Evolutionary conservation across 306 rosid genomes (phyloP).

Genomic region (Dryas alaskensis): DNA sequence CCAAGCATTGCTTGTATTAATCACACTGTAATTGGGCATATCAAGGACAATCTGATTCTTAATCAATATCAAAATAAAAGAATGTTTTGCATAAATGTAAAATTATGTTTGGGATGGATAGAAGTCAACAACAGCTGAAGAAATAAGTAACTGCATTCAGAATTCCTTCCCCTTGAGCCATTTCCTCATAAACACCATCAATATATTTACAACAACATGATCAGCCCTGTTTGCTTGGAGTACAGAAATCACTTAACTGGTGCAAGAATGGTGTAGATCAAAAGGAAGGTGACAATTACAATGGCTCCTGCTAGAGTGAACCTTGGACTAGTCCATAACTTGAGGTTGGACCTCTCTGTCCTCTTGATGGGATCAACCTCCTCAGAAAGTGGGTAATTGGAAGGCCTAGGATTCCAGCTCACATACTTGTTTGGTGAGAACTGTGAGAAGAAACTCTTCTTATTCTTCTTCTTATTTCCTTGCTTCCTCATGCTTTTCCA

Average conservation of each 20-base stretch:
- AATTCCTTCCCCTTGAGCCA: slow-evolving; percentile 10
- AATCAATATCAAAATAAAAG: background rate
- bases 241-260: slow-evolving; percentile 49
- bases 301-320: slow-evolving; percentile 76
- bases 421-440: slow-evolving; percentile 84
- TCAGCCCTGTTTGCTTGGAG: background rate
- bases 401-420: slow-evolving; percentile 78
- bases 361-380: slow-evolving; percentile 91
- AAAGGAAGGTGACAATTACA: slow-evolving; percentile 63
- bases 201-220: slow-evolving; percentile 8
- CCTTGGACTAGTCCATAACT: slow-evolving; percentile 82
- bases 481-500: slow-evolving; percentile 79
- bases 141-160: slow-evolving; percentile 22
- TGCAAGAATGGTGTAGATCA: slow-evolving; percentile 79
- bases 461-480: slow-evolving; percentile 44
- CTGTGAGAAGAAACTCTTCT: slow-evolving; percentile 46
- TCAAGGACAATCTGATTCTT: background rate
- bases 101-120: background rate
- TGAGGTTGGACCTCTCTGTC: slow-evolving; percentile 83
- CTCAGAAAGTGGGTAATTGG: slow-evolving; percentile 70
- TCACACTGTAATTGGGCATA: background rate
- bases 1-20: background rate
- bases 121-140: slow-evolving; percentile 24
- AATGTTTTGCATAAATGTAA: background rate
- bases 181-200: slow-evolving; percentile 7